phyloP scores from a whole-genome alignment of 2,329 filamentous ascomycete genomes.

The Magnaporthiopsis poae region DNA sequence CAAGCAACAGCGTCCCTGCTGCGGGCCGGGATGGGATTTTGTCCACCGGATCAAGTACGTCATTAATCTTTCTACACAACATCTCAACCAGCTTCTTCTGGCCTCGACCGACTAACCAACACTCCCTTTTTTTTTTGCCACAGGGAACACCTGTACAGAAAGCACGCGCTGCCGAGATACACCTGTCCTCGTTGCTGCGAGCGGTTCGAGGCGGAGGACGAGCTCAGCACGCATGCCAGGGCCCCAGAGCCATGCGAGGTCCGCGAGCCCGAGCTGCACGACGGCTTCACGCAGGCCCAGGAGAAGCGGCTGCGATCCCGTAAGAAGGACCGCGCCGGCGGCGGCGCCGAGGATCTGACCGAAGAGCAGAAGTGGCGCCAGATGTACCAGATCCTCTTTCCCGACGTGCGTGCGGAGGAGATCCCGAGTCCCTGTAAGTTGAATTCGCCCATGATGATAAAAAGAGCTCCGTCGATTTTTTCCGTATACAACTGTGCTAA shows the following conservation, averaged over 20 bases:
- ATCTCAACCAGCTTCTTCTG: not conserved
- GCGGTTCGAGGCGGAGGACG: constrained; percentile 23
- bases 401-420: constrained; percentile 17
- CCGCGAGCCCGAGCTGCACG: constrained; percentile 18
- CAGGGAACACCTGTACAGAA: constrained; percentile 29
- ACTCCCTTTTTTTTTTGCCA: not conserved
- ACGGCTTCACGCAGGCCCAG: constrained; percentile 28
- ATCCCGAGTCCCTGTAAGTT: constrained; percentile 26
- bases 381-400: constrained; percentile 28
- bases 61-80: not conserved
- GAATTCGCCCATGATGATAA: not conserved
- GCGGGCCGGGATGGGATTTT: constrained; percentile 27
- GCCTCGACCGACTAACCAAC: not conserved
- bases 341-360: constrained; percentile 12
- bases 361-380: constrained; percentile 30
- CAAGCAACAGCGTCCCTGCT: constrained; percentile 24
- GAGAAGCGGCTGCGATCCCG: constrained; percentile 25
- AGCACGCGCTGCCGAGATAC: constrained; percentile 20
- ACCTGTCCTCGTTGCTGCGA: constrained; percentile 27
- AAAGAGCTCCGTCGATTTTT: no score
- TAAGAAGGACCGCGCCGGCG: constrained; percentile 15
- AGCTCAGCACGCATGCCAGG: constrained; percentile 24
- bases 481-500: not conserved
- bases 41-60: constrained; percentile 30
- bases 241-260: constrained; percentile 17